These are phyloP conservation scores for Agaricus sinodeliciosus DNA, from an alignment of 768 basidiomycete species.

Conservation along the genomic window DNA sequence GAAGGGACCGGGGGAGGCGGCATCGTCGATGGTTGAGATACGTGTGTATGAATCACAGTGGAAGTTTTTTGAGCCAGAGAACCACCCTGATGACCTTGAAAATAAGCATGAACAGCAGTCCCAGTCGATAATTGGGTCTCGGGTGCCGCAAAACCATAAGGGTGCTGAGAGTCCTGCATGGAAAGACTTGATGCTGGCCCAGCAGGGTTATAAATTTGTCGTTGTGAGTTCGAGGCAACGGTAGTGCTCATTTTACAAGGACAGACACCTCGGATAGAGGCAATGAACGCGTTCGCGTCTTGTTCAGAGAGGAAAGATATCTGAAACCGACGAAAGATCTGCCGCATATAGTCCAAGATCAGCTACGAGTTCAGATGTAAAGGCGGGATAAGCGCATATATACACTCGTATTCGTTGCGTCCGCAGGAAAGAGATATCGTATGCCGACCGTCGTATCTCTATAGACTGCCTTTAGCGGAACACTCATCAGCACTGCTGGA, in stretches of 20 bases:
- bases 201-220: neutral
- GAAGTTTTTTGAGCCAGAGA: too few relatives aligned
- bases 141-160: too few relatives aligned
- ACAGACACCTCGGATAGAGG: constrained; percentile 59
- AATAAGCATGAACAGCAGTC: neutral
- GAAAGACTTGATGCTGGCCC: neutral
- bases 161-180: neutral
- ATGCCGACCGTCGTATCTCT: constrained; percentile 69
- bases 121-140: neutral
- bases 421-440: constrained; percentile 57
- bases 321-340: constrained; percentile 75
- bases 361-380: neutral
- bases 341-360: neutral
- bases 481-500: constrained; percentile 21
- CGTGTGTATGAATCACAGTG: neutral
- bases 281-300: constrained; percentile 51
- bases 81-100: too few relatives aligned
- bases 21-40: neutral
- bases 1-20: constrained; percentile 1
- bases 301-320: constrained; percentile 51
- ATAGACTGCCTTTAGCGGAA: constrained; percentile 79
- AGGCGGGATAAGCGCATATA: neutral
- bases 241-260: constrained; percentile 61
- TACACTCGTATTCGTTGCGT: constrained; percentile 11
- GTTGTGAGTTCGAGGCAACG: constrained; percentile 3